Base-by-base conservation (phyloP, 1,139 yeast genomes). In the Candida freyschussii region DNA sequence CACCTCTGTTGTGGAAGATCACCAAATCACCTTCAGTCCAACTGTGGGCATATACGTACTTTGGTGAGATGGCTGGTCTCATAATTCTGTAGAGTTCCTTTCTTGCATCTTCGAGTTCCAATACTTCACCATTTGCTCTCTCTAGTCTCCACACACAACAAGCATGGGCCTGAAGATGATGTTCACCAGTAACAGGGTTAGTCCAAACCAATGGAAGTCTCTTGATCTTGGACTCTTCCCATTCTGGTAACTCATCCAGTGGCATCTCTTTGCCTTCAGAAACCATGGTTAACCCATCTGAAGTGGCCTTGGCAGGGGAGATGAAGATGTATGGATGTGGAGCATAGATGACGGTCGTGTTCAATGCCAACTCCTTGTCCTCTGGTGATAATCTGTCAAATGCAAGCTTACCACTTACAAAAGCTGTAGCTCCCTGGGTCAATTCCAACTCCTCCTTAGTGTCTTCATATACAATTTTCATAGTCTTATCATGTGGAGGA, bases 281-380 rank as follows among this genome's bases (percentile, higher is more conserved):
- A 17, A 76, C 85, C 81, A 85, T 85, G 6, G 94, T 81, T 39
- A 85, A 67, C 5, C 95, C 95, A 55, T 84, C 94, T 19, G 79
- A 70, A 6, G 93, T 81, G 24, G 95, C 95, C 37, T 67, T 72
- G 25, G 94, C 86, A 7, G 83, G 78, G 3, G 85, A 75, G 44
- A 85, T 85, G 56, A 73, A 84, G 41, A 85, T 85, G 57, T 85
- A 85, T 24, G 95, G 95, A 56, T 85, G 95, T 26, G 95, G 95
- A 12, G 95, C 94, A 55, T 85, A 85, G 37, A 79, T 85, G 19
- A 85, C 91, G 3, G 76, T 78, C 16, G 94, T 80, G 50, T 72
- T 69, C 38, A 84, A 67, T 2, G 87, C 95, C 48, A 77, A 69
- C 42, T 79, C 63, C 59, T 84, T 72, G 39, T 85, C 93, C 50